phyloP scores from a whole-genome alignment of 73 alveolate species.

The Uronychia setigera region DNA sequence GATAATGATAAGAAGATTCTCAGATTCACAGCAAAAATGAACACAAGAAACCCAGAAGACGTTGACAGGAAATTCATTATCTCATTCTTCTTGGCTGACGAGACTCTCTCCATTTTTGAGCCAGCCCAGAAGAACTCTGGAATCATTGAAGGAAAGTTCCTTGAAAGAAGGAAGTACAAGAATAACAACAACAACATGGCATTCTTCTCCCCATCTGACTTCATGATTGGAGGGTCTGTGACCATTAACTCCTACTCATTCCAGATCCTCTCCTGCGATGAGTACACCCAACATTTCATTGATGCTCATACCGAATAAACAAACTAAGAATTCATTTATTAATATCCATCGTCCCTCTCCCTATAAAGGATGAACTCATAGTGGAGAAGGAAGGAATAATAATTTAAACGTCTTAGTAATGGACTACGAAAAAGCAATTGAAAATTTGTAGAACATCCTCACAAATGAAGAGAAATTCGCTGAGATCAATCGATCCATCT shows the following conservation, averaged over 20 bases:
- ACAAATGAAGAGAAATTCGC: slow-evolving; percentile 68
- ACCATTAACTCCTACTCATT: slow-evolving; percentile 81
- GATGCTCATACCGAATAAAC: slow-evolving; percentile 2
- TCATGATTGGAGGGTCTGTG: slow-evolving; percentile 84
- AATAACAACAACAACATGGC: slow-evolving; percentile 71
- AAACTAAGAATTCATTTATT: neutral
- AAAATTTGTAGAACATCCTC: slow-evolving; percentile 38
- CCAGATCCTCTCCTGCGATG: slow-evolving; percentile 83
- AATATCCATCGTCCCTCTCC: neutral
- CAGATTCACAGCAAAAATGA: slow-evolving; percentile 89
- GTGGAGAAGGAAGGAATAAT: neutral
- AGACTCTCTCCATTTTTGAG: slow-evolving; percentile 90
- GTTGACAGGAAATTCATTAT: slow-evolving; percentile 89
- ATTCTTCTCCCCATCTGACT: slow-evolving; percentile 74
- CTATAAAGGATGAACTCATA: neutral
- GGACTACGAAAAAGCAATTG: slow-evolving; percentile 63
- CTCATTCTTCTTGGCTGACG: slow-evolving; percentile 88
- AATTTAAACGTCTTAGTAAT: neutral
- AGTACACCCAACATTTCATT: slow-evolving; percentile 74
- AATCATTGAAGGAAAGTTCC: slow-evolving; percentile 90
- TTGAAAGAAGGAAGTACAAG: slow-evolving; percentile 91
- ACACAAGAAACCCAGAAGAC: slow-evolving; percentile 91
- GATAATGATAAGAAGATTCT: slow-evolving; percentile 90
- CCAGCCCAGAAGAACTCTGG: slow-evolving; percentile 95
- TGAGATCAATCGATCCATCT: slow-evolving; percentile 61